Base-by-base conservation (phyloP, 768 basidiomycete species). In the Heimioporus sp. region DNA sequence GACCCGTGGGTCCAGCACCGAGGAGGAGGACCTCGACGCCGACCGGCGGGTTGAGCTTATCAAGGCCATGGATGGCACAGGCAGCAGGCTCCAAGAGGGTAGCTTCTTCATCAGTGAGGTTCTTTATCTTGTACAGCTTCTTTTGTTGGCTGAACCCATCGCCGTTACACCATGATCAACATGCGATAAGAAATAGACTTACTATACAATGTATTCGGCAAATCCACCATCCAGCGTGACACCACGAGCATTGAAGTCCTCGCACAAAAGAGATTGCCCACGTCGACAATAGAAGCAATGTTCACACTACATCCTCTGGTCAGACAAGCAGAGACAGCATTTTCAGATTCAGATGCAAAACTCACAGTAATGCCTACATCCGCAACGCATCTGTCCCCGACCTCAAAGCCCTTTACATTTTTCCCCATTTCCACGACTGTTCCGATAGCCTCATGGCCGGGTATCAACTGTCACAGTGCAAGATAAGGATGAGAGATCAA, bases 1-100 rank as follows among this genome's bases (percentile, higher is more conserved):
- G 79, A n/a, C 92, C 88, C 5, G 92, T 95, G 1, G 92, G 92
- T 12, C 92, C 92, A n/a, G 92, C 89, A 46, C 92, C 92, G 42
- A 94, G 77, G 34, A 95, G 74, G 47, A 96, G 81, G 17, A 88
- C 91, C 45, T 93, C 90, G 37, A 88, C 75, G 24, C 92, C 92
- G 52, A 93, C 89, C 4, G 86, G 82, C 2, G 90, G 85, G 51
- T 76, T 80, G 51, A 96, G 81, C 68, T 92, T 91, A 72, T 96
- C 92, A 55, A 94, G 83, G 7, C 92, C 92, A 66, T 96, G 92
- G 46, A 96, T 82, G 31, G 93, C 93, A 58, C 92, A 96, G 6
- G 92, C 86, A 4, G 91, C 90, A 37, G 93, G 93, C 65, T 95
- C 92, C 34, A 94, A 77, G 17, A 96, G 81, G 3, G 90, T 92